Conservation (phyloP, 306 rosid genomes). For the Sophora flavescens region DNA sequence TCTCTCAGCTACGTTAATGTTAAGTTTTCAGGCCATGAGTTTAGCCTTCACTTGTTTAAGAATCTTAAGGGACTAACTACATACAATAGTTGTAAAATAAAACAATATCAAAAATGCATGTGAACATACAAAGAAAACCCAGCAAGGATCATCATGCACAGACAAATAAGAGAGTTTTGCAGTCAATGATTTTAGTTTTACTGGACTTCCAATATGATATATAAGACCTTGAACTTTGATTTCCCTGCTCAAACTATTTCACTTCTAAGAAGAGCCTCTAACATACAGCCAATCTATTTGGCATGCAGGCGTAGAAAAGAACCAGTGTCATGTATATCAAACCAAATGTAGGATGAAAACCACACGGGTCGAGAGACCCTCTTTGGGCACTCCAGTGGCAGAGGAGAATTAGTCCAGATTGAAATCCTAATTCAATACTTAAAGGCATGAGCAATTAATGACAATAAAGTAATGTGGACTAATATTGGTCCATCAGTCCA, state of each 20-base stretch:
- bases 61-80: background rate
- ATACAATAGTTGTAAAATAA: background rate
- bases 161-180: slow-evolving; percentile 7
- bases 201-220: background rate
- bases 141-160: background rate
- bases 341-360: slow-evolving; percentile 4
- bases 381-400: background rate
- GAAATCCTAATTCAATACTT: background rate
- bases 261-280: background rate
- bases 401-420: background rate
- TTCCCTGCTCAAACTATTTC: slow-evolving; percentile 29
- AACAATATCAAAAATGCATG: background rate
- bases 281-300: background rate
- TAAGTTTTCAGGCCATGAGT: background rate
- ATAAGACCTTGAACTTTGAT: slow-evolving; percentile 26
- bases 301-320: slow-evolving; percentile 5
- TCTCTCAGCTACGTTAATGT: background rate
- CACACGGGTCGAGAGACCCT: slow-evolving; percentile 5
- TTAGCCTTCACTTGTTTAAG: background rate
- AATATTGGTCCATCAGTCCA: background rate
- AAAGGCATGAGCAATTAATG: background rate
- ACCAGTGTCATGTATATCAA: background rate
- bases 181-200: background rate
- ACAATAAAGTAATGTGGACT: background rate
- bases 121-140: slow-evolving; percentile 2